Percentiles rank a stretch among this genome's conserved stretches.
Conservation (phyloP, 2,329 filamentous ascomycete genomes). For the Colletotrichum lini region DNA sequence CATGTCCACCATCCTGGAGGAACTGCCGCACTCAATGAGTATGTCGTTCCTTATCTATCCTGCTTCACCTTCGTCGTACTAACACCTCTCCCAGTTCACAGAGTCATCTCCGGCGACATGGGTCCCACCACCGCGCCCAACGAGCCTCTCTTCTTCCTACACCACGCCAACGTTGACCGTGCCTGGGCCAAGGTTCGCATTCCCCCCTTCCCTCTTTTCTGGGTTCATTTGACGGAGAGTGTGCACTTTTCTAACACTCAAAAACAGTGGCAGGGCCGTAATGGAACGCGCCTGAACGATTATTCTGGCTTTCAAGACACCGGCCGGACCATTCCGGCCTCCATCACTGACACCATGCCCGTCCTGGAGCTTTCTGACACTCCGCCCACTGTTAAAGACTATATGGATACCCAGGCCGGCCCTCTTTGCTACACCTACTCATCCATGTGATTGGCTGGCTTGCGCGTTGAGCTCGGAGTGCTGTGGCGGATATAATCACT, state of each 20-base stretch:
- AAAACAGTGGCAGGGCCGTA: constrained; percentile 43
- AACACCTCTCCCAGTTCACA: constrained; percentile 29
- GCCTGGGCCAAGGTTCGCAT: constrained; percentile 44
- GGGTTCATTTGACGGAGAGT: background rate
- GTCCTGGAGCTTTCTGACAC: constrained; percentile 37
- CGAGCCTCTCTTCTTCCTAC: constrained; percentile 50
- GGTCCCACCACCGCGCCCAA: constrained; percentile 47
- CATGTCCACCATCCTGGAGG: constrained; percentile 42
- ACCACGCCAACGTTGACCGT: constrained; percentile 50
- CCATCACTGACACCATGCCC: constrained; percentile 40
- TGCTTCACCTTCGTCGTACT: background rate
- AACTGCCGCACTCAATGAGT: constrained; percentile 43
- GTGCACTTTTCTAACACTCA: constrained; percentile 11
- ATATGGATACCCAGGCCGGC: constrained; percentile 43
- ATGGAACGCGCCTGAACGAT: constrained; percentile 40
- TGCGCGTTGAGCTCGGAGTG: no score
- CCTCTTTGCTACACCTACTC: constrained; percentile 41
- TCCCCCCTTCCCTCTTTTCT: no score
- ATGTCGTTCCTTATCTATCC: background rate
- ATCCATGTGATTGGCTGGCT: no score
- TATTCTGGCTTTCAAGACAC: constrained; percentile 42
- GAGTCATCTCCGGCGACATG: constrained; percentile 47
- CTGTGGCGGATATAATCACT: no score
- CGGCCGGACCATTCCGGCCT: constrained; percentile 17
- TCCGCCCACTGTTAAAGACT: constrained; percentile 41